Evolutionary conservation across 345 rosid species (phyloP), one percentile per base, ranked within the genome.

Genomic region (Anastatica hierochuntica): DNA sequence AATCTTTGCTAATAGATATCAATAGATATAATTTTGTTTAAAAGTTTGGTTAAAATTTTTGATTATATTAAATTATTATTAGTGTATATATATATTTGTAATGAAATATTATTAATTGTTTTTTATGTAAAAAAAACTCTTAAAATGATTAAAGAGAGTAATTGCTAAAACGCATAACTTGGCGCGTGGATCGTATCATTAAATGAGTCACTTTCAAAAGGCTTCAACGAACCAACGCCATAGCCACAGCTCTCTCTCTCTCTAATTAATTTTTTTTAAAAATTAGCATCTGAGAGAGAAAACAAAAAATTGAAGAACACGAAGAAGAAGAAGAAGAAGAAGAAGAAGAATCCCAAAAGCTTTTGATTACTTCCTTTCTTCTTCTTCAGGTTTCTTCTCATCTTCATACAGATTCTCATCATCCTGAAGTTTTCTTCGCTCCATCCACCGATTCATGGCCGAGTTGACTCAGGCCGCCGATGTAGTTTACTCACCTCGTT

Each of bases 381-480:
- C 43, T 47, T 49, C 49, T 29, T 29, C 33, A 6, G 15, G 41
- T 12, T 56, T 27, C 18, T 33, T 49, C 21, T 34, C 23, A 10
- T 21, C 18, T 19, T 49, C 33, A 24, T 9, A 8, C 41, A 54
- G 67, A 37, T 47, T 46, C 39, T 29, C 33, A 7, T 24, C 27
- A 24, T 3, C 3, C 6, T 7, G 27, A 7, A 3, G 3, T 24
- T 7, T 24, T 24, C 27, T 24, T 24, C 27, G 27, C n/a, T n/a
- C n/a, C n/a, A n/a, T n/a, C 10, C 16, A 33, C 53, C 52, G 52
- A 63, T n/a, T 53, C 14, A 89, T 90, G 97, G 90, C 79, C 53
- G 99, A 94, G 99, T 75, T 88, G 81, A 76, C 94, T 68, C 94
- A 77, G 82, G 44, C 81, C 64, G 44, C 81, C 64, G 97, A 89